phyloP scores from a whole-genome alignment of 2,329 filamentous ascomycete species.

The Bipolaris oryzae region DNA sequence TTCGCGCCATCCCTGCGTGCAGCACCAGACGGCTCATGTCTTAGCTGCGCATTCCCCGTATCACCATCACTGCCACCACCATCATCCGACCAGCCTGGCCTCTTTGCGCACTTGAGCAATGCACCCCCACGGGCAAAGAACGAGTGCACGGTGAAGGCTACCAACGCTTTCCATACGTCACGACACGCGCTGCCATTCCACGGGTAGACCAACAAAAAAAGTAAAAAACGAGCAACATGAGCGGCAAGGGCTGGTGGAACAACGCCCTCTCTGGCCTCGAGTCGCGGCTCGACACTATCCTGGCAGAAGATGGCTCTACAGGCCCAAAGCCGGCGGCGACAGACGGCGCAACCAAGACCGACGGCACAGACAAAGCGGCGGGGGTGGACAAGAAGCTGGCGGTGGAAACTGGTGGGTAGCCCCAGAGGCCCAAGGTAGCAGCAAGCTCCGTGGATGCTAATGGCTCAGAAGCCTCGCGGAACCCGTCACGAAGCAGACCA shows the following conservation, averaged over 20 bases:
- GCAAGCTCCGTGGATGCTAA: constrained; percentile 26
- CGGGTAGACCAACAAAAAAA: background rate
- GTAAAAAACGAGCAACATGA: constrained; percentile 27
- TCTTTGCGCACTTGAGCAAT: constrained; percentile 37
- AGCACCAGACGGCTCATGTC: background rate
- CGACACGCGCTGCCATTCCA: constrained; percentile 1
- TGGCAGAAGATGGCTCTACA: constrained; percentile 75
- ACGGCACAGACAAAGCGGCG: constrained; percentile 33
- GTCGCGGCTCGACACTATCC: constrained; percentile 87
- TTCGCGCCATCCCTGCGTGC: background rate
- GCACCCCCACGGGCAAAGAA: constrained; percentile 38
- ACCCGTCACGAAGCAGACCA: constrained; percentile 67
- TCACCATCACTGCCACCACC: constrained; percentile 26
- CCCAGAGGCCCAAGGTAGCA: background rate
- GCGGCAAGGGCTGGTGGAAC: constrained; percentile 51
- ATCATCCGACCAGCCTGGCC: constrained; percentile 33
- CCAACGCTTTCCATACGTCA: constrained; percentile 13
- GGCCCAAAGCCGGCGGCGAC: constrained; percentile 51
- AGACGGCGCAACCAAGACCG: constrained; percentile 45
- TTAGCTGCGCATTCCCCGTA: constrained; percentile 27
- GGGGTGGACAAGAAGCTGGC: constrained; percentile 37
- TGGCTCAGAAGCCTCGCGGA: constrained; percentile 61
- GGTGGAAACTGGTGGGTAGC: constrained; percentile 42
- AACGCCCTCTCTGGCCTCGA: constrained; percentile 94
- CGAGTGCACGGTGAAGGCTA: constrained; percentile 39